Evolutionary conservation across 129 eudicot genomes (phyloP).

Genomic region (Tagetes erecta): DNA sequence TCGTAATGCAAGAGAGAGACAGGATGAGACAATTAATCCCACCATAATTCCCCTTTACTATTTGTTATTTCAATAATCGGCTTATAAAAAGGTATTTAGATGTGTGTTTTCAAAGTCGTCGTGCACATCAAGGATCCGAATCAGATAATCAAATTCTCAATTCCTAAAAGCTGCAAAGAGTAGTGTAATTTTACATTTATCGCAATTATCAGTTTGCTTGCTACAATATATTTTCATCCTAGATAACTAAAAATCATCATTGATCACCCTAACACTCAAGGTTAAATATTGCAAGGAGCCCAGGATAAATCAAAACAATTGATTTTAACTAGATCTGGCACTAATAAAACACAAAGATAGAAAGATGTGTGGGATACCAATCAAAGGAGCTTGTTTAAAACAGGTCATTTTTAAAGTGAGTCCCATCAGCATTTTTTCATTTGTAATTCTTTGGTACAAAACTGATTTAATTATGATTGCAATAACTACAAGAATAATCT

Average conservation of each 20-base stretch:
- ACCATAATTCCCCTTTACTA: background rate
- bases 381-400: background rate
- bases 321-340: background rate
- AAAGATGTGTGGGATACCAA: background rate
- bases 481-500: background rate
- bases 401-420: background rate
- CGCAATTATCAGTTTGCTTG: background rate
- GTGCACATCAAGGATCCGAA: background rate
- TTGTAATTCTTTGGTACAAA: background rate
- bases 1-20: constrained; percentile 1
- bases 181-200: background rate
- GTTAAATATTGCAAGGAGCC: background rate
- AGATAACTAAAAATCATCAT: background rate
- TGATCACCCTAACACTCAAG: background rate
- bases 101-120: background rate
- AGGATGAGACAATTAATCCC: background rate
- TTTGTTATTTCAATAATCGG: background rate
- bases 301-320: background rate
- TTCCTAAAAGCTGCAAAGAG: background rate
- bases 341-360: background rate
- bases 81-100: constrained; percentile 4
- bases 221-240: background rate
- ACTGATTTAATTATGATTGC: background rate
- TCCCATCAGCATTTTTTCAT: background rate
- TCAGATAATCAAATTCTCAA: background rate